Evolutionary conservation across 805 yeast species (phyloP).

Genomic region (Candida ponderosae): DNA sequence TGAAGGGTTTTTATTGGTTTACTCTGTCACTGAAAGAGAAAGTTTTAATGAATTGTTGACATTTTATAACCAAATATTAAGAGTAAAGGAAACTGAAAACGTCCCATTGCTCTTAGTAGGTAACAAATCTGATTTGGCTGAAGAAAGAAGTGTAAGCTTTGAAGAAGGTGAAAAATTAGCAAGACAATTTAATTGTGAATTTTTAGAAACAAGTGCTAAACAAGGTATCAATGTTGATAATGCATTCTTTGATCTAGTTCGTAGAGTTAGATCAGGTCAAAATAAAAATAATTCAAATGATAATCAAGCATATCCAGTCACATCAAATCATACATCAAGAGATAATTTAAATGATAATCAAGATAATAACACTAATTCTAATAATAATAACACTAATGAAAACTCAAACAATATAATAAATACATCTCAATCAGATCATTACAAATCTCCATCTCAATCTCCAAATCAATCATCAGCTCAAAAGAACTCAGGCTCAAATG

Average conservation of each 20-base stretch:
- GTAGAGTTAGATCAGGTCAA: constrained; percentile 34
- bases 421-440: not conserved
- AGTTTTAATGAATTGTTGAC: constrained; percentile 80
- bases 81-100: constrained; percentile 69
- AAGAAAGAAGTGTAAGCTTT: constrained; percentile 63
- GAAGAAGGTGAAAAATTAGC: constrained; percentile 62
- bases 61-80: constrained; percentile 70
- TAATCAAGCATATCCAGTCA: too few relatives aligned
- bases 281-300: not conserved
- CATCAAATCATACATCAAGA: too few relatives aligned
- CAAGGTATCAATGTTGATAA: constrained; percentile 85
- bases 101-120: constrained; percentile 82
- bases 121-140: constrained; percentile 68
- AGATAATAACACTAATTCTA: not conserved
- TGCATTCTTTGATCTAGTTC: constrained; percentile 64
- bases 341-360: too few relatives aligned
- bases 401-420: not conserved
- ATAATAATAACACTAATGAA: not conserved
- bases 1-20: constrained; percentile 86
- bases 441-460: too few relatives aligned
- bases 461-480: not conserved
- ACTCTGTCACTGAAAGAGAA: constrained; percentile 76
- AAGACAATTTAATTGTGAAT: constrained; percentile 57
- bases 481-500: not conserved
- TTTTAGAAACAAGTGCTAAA: constrained; percentile 91